Evolutionary conservation across 2,329 filamentous ascomycete species (phyloP), one percentile per base, ranked within the genome.

Genomic region (Paracorniculantispora psalliotae): DNA sequence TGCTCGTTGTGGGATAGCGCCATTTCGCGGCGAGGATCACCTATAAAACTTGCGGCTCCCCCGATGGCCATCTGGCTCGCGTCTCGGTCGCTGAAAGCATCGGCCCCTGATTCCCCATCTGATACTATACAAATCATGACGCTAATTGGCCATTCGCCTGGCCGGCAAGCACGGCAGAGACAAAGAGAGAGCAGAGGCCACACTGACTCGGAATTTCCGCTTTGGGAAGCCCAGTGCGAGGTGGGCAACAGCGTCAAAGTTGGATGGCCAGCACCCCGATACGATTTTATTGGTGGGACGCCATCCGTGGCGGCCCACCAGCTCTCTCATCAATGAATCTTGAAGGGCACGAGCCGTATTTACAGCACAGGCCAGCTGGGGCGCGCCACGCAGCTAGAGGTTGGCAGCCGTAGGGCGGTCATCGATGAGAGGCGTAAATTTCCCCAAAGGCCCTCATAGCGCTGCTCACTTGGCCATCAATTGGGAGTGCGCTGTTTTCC

Each of bases 201-300:
- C 39, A 5, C 39, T 43, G 33, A 6, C 33, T 23, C 37, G 2
- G 17, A 35, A 7, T 53, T 43, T n/a, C 50, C 37, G 23, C 23
- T 30, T 53, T 53, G 17, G 37, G 50, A 53, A 43, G 37, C 21
- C 50, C 9, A 53, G 23, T 41, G 50, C 50, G 50, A 53, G 37
- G 23, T 53, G 21, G 30, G 23, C 33, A n/a, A n/a, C n/a, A n/a
- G n/a, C n/a, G n/a, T 37, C 33, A 6, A 37, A n/a, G n/a, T n/a
- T n/a, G n/a, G n/a, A n/a, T n/a, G n/a, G n/a, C n/a, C n/a, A n/a
- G n/a, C n/a, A n/a, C n/a, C 33, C 10, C 33, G 7, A 37, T 8
- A 12, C 17, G 4, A 12, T 5, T 37, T 15, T 12, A 37, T 37
- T 37, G 33, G 33, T 15, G 33, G 33, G 10, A 37, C 33, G 33